phyloP scores from a whole-genome alignment of 75 land plant genomes.

The Isoetes taiwanensis region DNA sequence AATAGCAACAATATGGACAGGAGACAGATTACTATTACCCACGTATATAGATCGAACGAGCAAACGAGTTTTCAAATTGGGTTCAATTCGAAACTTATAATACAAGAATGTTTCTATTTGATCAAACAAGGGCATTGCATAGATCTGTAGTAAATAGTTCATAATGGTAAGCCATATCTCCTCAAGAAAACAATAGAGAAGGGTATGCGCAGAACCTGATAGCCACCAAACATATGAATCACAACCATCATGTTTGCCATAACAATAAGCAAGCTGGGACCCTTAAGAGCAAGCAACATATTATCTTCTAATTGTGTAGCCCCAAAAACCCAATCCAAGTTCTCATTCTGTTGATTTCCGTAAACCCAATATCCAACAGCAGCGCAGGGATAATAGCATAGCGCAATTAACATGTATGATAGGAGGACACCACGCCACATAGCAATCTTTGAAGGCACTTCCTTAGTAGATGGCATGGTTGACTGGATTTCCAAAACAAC shows the following conservation, averaged over 20 bases:
- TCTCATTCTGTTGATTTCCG: background rate
- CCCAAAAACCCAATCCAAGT: background rate
- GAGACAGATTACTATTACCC: too few species aligned
- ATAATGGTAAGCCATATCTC: too few species aligned
- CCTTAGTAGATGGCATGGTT: too few species aligned
- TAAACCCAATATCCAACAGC: background rate
- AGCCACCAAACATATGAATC: background rate
- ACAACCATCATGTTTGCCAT: background rate
- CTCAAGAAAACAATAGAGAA: too few species aligned
- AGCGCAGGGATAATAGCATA: background rate
- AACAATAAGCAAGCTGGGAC: background rate
- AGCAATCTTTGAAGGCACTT: slow-evolving; percentile 1
- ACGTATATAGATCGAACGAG: too few species aligned
- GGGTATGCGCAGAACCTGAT: too few species aligned
- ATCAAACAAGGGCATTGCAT: background rate
- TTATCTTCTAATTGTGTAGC: too few species aligned
- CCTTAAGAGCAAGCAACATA: too few species aligned
- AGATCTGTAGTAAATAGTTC: background rate
- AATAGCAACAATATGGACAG: too few species aligned
- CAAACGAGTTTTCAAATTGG: too few species aligned
- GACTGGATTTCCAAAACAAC: background rate
- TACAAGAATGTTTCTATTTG: too few species aligned
- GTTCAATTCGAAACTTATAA: too few species aligned
- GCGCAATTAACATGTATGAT: background rate
- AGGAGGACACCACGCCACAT: background rate